phyloP scores from a whole-genome alignment of 768 basidiomycete species.

The Suillus subluteus region DNA sequence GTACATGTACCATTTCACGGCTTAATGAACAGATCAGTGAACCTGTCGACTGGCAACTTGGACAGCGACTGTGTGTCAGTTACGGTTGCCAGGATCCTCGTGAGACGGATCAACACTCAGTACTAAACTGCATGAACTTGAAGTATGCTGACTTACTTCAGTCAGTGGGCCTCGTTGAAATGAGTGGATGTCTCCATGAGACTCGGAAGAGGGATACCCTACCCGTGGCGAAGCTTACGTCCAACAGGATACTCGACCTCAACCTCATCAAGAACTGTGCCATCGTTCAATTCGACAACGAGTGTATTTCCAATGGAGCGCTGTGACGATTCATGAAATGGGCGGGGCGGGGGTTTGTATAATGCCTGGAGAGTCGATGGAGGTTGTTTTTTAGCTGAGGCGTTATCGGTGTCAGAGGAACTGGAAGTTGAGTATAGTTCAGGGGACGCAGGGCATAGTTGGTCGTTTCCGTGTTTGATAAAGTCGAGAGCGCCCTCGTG shows the following conservation, averaged over 20 bases:
- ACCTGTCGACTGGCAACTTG: constrained; percentile 75
- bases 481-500: no score
- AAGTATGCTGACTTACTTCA: constrained; percentile 55
- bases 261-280: constrained; percentile 86
- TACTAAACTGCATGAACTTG: no score
- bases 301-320: constrained; percentile 92
- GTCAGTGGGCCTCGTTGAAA: constrained; percentile 70
- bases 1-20: constrained; percentile 40
- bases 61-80: constrained; percentile 61
- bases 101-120: constrained; percentile 2
- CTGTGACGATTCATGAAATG: constrained; percentile 84
- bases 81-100: constrained; percentile 77
- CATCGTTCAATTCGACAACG: constrained; percentile 84
- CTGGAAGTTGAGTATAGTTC: no score
- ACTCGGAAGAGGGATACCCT: constrained; percentile 86
- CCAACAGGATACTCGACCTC: constrained; percentile 91
- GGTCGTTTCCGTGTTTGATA: no score
- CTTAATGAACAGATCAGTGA: constrained; percentile 89
- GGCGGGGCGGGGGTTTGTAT: no score
- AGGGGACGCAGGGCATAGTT: no score
- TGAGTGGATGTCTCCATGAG: constrained; percentile 81
- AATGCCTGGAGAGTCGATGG: no score
- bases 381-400: no score
- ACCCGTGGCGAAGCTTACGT: constrained; percentile 83
- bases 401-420: no score